A percentile compares a stretch with the other conserved stretches of the same genome.
phyloP scores from a whole-genome alignment of 2,329 filamentous ascomycete species.

The Cladosporium colombiae region DNA sequence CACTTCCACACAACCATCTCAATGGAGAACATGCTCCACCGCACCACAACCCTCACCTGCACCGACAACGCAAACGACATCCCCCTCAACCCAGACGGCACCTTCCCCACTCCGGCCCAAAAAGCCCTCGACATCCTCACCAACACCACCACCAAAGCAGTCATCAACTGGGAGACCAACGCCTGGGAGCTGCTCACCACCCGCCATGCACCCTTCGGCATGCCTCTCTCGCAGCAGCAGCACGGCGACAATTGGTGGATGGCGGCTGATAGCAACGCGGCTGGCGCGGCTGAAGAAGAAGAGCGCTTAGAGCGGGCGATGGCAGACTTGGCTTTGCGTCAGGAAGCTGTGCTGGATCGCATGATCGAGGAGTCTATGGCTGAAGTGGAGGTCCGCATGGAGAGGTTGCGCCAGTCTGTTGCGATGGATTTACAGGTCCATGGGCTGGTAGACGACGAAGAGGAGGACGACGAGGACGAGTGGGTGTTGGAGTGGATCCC shows the following conservation, averaged over 20 bases:
- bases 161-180: not conserved
- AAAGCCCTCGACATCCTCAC: not conserved
- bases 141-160: not conserved
- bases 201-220: not conserved
- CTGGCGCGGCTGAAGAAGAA: not conserved
- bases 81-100: not conserved
- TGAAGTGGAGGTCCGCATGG: not conserved
- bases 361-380: not conserved
- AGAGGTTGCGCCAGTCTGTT: not conserved
- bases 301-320: not conserved
- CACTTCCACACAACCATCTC: not conserved
- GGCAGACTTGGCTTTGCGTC: not conserved
- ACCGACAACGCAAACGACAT: not conserved
- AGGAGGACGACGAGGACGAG: not conserved
- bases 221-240: not conserved
- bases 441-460: too few species aligned
- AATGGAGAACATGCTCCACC: not conserved
- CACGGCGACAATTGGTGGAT: not conserved
- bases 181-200: not conserved
- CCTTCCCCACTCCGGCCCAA: not conserved
- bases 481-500: not conserved
- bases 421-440: not conserved
- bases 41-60: not conserved
- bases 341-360: not conserved
- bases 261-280: not conserved